Conservation (phyloP, 495 filamentous ascomycete species). For the Cetradonia linearis region DNA sequence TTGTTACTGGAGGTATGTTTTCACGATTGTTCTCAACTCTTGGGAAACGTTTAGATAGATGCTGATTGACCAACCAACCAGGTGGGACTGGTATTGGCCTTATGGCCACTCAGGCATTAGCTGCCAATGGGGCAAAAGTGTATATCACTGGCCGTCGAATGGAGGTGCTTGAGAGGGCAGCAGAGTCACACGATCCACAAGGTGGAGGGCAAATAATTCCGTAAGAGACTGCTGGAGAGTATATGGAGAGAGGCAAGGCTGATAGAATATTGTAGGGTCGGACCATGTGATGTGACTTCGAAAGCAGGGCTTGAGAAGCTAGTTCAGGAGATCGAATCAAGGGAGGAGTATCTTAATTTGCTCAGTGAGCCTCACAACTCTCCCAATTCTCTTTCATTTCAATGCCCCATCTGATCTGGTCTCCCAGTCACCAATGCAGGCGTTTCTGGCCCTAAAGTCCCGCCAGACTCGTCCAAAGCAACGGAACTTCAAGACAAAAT, state of each 20-base stretch:
- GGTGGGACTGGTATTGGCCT: slow-evolving; percentile 32
- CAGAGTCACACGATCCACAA: slow-evolving; percentile 21
- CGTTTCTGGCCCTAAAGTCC: slow-evolving; percentile 23
- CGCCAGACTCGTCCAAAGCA: slow-evolving; percentile 21
- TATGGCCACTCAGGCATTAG: slow-evolving; percentile 32
- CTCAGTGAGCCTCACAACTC: slow-evolving; percentile 16
- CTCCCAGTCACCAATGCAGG: slow-evolving; percentile 23
- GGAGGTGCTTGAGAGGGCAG: slow-evolving; percentile 25
- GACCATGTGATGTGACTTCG: slow-evolving; percentile 27
- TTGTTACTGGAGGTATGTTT: slow-evolving; percentile 30
- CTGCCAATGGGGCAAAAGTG: slow-evolving; percentile 24
- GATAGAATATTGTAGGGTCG: slow-evolving; percentile 20
- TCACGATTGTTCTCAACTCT: no score
- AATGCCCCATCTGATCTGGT: neutral
- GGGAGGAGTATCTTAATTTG: slow-evolving; percentile 25
- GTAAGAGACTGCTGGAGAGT: neutral
- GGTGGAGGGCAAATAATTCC: slow-evolving; percentile 24
- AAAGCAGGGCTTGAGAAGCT: slow-evolving; percentile 24
- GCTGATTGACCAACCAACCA: neutral
- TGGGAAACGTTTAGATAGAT: neutral
- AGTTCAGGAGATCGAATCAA: slow-evolving; percentile 18
- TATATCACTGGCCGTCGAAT: slow-evolving; percentile 27
- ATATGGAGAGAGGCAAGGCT: neutral
- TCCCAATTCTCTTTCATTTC: neutral
- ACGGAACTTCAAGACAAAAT: slow-evolving; percentile 15